Evolutionary conservation across 78 protist species (phyloP).

Genomic region (Creolimax fragrantissima): DNA sequence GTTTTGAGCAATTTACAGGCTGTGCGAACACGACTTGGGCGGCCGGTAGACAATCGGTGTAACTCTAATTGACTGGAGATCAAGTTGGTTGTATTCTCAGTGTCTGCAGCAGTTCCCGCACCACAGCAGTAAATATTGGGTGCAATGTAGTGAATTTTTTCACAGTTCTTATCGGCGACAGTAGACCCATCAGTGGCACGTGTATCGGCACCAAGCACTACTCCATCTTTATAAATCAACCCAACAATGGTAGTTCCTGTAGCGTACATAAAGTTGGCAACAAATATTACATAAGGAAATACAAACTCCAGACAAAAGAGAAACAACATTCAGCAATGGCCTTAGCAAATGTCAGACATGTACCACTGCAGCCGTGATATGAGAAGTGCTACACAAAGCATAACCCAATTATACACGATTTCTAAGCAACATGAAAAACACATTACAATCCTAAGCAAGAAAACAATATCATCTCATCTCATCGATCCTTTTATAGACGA

Average conservation of each 20-base stretch:
- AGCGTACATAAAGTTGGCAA: not conserved
- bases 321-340: too few species aligned
- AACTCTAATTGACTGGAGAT: slow-evolving; percentile 54
- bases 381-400: not conserved
- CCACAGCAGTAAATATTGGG: slow-evolving; percentile 97
- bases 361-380: not conserved
- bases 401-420: not conserved
- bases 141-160: slow-evolving; percentile 96
- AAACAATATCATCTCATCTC: too few species aligned
- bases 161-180: slow-evolving; percentile 97
- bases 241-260: slow-evolving; percentile 99
- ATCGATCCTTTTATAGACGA: too few species aligned
- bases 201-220: slow-evolving; percentile 97
- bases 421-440: too few species aligned
- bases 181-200: slow-evolving; percentile 93
- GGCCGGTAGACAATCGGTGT: slow-evolving; percentile 67
- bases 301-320: not conserved
- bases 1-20: slow-evolving; percentile 85
- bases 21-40: slow-evolving; percentile 75
- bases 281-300: not conserved
- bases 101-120: slow-evolving; percentile 99
- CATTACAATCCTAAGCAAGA: too few species aligned
- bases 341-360: too few species aligned
- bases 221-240: slow-evolving; percentile 84
- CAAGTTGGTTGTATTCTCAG: slow-evolving; percentile 63